phyloP scores from a whole-genome alignment of 768 basidiomycete genomes.

The Amanita polypyramis region DNA sequence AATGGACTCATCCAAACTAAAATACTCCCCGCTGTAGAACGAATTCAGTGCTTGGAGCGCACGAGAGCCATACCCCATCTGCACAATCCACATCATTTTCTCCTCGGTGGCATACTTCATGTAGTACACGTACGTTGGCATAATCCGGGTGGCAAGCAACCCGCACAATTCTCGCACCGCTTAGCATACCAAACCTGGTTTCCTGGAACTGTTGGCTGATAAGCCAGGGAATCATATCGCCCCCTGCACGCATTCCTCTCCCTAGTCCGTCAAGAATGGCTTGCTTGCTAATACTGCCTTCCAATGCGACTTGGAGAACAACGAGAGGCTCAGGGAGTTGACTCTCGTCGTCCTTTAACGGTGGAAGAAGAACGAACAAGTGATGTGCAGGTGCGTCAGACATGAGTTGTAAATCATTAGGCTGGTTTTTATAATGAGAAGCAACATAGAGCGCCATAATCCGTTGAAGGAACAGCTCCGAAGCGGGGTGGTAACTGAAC shows the following conservation, averaged over 20 bases:
- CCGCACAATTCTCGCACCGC: slow-evolving; percentile 84
- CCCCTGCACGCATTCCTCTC: slow-evolving; percentile 76
- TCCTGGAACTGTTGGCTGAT: slow-evolving; percentile 95
- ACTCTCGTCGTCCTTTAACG: slow-evolving; percentile 83
- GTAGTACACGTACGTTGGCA: slow-evolving; percentile 50
- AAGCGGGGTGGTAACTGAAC: slow-evolving; percentile 95
- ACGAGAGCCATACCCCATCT: slow-evolving; percentile 97
- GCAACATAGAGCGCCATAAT: slow-evolving; percentile 99
- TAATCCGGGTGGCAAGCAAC: slow-evolving; percentile 97
- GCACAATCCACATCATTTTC: slow-evolving; percentile 8
- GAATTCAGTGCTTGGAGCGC: slow-evolving; percentile 80
- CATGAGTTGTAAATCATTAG: slow-evolving; percentile 96
- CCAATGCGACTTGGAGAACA: slow-evolving; percentile 91
- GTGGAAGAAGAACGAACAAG: slow-evolving; percentile 90
- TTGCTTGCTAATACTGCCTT: slow-evolving; percentile 83
- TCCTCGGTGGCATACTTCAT: not conserved
- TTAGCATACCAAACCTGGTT: slow-evolving; percentile 82
- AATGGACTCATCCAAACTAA: slow-evolving; percentile 69
- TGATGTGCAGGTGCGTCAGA: slow-evolving; percentile 96
- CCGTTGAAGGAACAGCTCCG: slow-evolving; percentile 94
- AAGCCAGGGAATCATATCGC: slow-evolving; percentile 98
- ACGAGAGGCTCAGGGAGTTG: slow-evolving; percentile 91
- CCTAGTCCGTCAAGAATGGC: slow-evolving; percentile 80
- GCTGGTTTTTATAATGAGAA: slow-evolving; percentile 98
- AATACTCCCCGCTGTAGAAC: slow-evolving; percentile 90